Percentiles rank a stretch among this genome's conserved stretches.
Evolutionary conservation across 805 yeast species (phyloP).

Genomic region (Candida taoyuanica): DNA sequence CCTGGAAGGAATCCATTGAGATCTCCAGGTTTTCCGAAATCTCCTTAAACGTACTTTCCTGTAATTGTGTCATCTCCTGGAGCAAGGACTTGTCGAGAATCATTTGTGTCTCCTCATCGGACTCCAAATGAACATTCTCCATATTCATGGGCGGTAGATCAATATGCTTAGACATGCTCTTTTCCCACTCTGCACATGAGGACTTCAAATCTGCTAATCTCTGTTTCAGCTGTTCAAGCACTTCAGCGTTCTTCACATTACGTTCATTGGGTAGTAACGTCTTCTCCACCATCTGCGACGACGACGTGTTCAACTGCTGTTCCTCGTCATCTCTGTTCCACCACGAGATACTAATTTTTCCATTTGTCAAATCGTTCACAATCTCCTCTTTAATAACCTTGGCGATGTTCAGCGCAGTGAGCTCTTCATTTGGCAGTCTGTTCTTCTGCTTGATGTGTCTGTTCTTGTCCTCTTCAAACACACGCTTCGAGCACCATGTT

Average conservation of each 20-base stretch:
- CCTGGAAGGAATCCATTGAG: slow-evolving; percentile 21
- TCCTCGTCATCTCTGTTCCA: slow-evolving; percentile 38
- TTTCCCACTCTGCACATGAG: slow-evolving; percentile 47
- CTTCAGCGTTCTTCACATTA: slow-evolving; percentile 47
- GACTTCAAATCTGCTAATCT: slow-evolving; percentile 39
- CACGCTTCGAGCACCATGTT: slow-evolving; percentile 61
- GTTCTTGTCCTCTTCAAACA: slow-evolving; percentile 29
- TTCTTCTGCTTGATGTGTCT: slow-evolving; percentile 23
- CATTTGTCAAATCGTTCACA: slow-evolving; percentile 52
- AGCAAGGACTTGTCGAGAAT: slow-evolving; percentile 20
- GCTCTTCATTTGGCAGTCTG: slow-evolving; percentile 32
- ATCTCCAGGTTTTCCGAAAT: slow-evolving; percentile 15
- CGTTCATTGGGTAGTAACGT: slow-evolving; percentile 53
- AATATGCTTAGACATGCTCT: slow-evolving; percentile 11
- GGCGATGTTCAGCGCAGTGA: slow-evolving; percentile 48
- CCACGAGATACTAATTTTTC: slow-evolving; percentile 65
- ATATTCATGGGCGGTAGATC: slow-evolving; percentile 13
- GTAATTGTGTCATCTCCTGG: slow-evolving; percentile 13
- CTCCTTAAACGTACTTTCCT: slow-evolving; percentile 13
- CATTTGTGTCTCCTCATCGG: slow-evolving; percentile 24
- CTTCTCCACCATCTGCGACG: slow-evolving; percentile 17
- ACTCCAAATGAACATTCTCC: slow-evolving; percentile 10
- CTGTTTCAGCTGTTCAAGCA: slow-evolving; percentile 41
- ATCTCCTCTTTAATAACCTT: slow-evolving; percentile 62
- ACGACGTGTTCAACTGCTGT: slow-evolving; percentile 8